These are phyloP conservation scores for Mortierella claussenii DNA, from an alignment of 192 early-diverging fungal genomes.

Conservation along the genomic window DNA sequence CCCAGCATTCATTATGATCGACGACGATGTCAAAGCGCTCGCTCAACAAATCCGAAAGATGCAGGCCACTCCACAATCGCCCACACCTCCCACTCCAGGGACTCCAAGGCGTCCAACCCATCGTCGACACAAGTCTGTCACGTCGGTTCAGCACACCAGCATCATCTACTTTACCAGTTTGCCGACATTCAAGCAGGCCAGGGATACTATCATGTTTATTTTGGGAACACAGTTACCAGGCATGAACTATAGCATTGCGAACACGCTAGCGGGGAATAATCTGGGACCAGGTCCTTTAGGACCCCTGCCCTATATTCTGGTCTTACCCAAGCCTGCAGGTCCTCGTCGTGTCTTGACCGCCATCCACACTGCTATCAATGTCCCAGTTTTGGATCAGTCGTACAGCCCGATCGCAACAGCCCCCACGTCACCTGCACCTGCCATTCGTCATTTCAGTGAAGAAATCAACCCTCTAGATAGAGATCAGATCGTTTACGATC, in stretches of 20 bases:
- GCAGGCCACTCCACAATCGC: conserved; percentile 24
- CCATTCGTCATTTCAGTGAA: conserved; percentile 28
- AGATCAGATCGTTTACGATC: conserved; percentile 38
- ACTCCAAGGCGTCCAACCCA: conserved; percentile 30
- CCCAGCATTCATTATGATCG: conserved; percentile 67
- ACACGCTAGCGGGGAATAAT: conserved; percentile 12
- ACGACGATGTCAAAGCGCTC: conserved; percentile 64
- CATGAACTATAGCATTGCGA: conserved; percentile 19
- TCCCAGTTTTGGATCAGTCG: conserved; percentile 60
- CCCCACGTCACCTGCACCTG: conserved; percentile 56
- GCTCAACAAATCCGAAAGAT: conserved; percentile 59
- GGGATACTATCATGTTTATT: conserved; percentile 57
- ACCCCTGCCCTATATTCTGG: conserved; percentile 61
- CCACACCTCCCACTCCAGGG: conserved; percentile 18
- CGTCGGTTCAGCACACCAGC: conserved; percentile 56
- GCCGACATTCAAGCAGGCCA: conserved; percentile 61
- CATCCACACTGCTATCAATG: conserved; percentile 65
- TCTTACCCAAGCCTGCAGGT: conserved; percentile 72
- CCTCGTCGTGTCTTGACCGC: conserved; percentile 67
- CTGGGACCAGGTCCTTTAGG: conserved; percentile 21
- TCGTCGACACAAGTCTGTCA: conserved; percentile 25
- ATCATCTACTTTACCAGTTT: conserved; percentile 69
- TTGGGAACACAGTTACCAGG: conserved; percentile 29
- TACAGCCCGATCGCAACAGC: conserved; percentile 67
- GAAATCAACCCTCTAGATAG: conserved; percentile 51